Conservation (phyloP, 2,329 filamentous ascomycete genomes). For the Aureobasidium sp. region DNA sequence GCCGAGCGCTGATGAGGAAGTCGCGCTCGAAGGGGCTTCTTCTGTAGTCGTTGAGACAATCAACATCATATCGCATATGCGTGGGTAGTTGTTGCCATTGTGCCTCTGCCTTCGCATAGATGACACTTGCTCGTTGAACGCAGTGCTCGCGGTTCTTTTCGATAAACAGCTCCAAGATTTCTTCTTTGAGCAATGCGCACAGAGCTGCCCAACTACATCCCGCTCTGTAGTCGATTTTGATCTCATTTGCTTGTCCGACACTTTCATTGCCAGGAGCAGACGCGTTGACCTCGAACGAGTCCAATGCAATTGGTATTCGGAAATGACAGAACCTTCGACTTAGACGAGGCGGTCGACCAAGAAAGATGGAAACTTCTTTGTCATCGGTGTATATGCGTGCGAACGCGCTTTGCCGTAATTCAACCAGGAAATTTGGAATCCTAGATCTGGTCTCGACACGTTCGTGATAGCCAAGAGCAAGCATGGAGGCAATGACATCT, state of each 20-base stretch:
- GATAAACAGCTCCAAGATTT: conserved; percentile 28
- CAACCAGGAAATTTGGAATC: conserved; percentile 34
- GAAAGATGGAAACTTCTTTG: conserved; percentile 43
- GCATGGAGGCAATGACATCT: conserved; percentile 41
- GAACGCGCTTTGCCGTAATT: conserved; percentile 37
- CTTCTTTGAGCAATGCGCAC: conserved; percentile 29
- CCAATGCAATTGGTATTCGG: conserved; percentile 4
- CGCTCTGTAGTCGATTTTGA: conserved; percentile 24
- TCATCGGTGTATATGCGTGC: conserved; percentile 40
- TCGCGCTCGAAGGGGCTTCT: conserved; percentile 25
- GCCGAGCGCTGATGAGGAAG: conserved; percentile 27
- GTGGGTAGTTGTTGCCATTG: conserved; percentile 26
- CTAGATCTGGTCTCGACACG: conserved; percentile 27
- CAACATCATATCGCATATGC: conserved; percentile 21
- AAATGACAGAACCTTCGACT: conserved; percentile 38
- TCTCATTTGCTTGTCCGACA: not conserved
- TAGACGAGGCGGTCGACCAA: conserved; percentile 44
- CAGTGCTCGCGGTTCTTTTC: conserved; percentile 18
- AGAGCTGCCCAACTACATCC: conserved; percentile 29
- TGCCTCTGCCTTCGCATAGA: conserved; percentile 19
- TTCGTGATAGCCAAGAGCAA: conserved; percentile 43
- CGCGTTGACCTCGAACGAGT: not conserved
- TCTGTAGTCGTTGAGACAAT: conserved; percentile 17
- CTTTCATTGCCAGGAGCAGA: not conserved
- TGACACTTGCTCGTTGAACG: conserved; percentile 17